A percentile compares a stretch with the other conserved stretches of the same genome.
phyloP scores from a whole-genome alignment of 169 alveolate species.

The Plasmodium berghei region DNA sequence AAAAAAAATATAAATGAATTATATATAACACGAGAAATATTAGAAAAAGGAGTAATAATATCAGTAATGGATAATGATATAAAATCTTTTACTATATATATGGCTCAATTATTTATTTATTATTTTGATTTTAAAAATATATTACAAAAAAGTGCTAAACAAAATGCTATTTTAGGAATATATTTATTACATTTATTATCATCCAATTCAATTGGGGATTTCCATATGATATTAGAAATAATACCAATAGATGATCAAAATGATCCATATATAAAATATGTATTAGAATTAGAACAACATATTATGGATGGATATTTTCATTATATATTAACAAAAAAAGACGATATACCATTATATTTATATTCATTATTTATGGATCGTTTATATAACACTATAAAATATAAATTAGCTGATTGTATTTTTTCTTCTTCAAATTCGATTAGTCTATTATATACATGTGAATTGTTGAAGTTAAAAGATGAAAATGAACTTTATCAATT shows the following conservation, averaged over 20 bases:
- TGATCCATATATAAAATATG: conserved; percentile 74
- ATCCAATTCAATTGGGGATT: conserved; percentile 83
- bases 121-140: conserved; percentile 29
- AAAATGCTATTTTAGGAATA: conserved; percentile 78
- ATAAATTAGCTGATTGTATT: conserved; percentile 83
- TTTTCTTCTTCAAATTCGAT: conserved; percentile 78
- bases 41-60: conserved; percentile 66
- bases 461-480: conserved; percentile 74
- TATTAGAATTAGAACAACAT: conserved; percentile 80
- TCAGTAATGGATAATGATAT: conserved; percentile 39
- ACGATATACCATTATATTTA: conserved; percentile 61
- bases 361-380: conserved; percentile 68
- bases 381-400: conserved; percentile 78
- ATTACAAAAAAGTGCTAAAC: conserved; percentile 67
- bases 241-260: conserved; percentile 52
- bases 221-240: conserved; percentile 82
- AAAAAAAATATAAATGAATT: conserved; percentile 42
- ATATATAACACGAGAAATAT: conserved; percentile 38
- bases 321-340: conserved; percentile 38
- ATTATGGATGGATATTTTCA: conserved; percentile 86
- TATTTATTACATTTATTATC: conserved; percentile 81
- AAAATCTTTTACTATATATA: conserved; percentile 60
- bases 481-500: conserved; percentile 72
- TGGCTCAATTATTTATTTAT: conserved; percentile 41
- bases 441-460: conserved; percentile 51